Conservation (phyloP, 2,329 filamentous ascomycete genomes). For the Arthrobotrys entomopaga region DNA sequence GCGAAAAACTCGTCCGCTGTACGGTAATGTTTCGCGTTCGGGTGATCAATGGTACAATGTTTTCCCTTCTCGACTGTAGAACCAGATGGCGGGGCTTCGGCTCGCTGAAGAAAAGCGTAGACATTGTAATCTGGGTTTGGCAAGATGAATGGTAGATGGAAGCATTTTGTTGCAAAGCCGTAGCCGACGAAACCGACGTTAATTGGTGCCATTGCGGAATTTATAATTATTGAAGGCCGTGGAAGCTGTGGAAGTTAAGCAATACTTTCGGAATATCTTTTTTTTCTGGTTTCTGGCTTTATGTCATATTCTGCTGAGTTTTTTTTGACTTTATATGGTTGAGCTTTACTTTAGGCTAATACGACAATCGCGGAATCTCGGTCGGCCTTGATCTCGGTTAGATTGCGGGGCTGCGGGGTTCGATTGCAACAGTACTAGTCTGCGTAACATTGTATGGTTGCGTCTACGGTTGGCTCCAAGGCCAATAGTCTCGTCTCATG, state of each 20-base stretch:
- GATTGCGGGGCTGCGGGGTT: constrained; percentile 31
- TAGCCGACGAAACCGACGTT: constrained; percentile 68
- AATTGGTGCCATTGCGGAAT: constrained; percentile 58
- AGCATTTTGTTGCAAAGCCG: constrained; percentile 65
- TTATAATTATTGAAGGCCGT: background rate
- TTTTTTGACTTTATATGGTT: background rate
- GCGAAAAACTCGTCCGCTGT: constrained; percentile 61
- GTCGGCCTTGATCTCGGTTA: constrained; percentile 36
- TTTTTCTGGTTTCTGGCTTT: background rate
- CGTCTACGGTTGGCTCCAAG: too few species aligned
- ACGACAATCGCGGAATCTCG: constrained; percentile 41
- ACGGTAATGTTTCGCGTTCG: constrained; percentile 61
- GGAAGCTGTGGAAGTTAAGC: too few species aligned
- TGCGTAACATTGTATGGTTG: too few species aligned
- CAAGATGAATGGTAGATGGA: constrained; percentile 67
- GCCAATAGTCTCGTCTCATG: too few species aligned
- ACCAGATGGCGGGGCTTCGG: constrained; percentile 58
- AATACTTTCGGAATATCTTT: background rate
- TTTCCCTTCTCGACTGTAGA: constrained; percentile 53
- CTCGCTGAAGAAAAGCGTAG: constrained; percentile 66
- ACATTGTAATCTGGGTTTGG: constrained; percentile 65
- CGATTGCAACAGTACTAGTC: too few species aligned
- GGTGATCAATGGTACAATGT: constrained; percentile 66
- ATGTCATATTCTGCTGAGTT: background rate
- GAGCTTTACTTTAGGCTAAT: background rate